Conservation (phyloP, 768 basidiomycete genomes). For the Rhodotorula graminis region DNA sequence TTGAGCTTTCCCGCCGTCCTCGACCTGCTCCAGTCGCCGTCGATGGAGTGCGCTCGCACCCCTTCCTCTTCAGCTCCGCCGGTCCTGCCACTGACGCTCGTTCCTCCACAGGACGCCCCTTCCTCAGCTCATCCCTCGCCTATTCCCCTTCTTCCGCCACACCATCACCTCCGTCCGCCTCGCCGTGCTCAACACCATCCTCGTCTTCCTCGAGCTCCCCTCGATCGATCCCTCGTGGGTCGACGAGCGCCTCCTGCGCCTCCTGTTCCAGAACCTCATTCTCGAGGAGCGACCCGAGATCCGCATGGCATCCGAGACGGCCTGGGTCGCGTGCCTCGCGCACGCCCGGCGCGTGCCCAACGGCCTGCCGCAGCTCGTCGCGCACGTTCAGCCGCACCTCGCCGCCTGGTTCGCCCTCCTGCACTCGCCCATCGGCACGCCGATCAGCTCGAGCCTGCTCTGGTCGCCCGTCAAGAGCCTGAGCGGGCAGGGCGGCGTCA, state of each 20-base stretch:
- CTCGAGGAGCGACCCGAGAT: constrained; percentile 85
- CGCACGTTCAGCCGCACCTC: constrained; percentile 6
- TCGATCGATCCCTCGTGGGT: constrained; percentile 74
- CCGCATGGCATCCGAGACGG: constrained; percentile 62
- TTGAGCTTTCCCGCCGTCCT: constrained; percentile 28
- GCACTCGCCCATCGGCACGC: constrained; percentile 82
- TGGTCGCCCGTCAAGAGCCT: constrained; percentile 53
- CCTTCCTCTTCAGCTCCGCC: not conserved
- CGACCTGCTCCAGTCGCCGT: constrained; percentile 27
- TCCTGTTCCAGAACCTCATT: constrained; percentile 89
- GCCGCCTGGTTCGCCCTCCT: constrained; percentile 69
- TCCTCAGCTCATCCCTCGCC: constrained; percentile 71
- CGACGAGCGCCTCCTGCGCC: constrained; percentile 64
- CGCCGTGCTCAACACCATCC: constrained; percentile 81
- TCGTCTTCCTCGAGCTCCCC: constrained; percentile 74
- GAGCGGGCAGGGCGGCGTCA: constrained; percentile 51
- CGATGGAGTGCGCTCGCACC: constrained; percentile 52
- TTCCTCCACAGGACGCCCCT: constrained; percentile 62
- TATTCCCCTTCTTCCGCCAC: constrained; percentile 96
- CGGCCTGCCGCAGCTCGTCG: not conserved
- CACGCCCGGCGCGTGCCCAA: not conserved
- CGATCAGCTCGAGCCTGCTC: constrained; percentile 67
- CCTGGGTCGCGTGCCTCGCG: constrained; percentile 61
- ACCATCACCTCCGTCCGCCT: constrained; percentile 89
- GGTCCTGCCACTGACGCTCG: not conserved